phyloP scores from a whole-genome alignment of 495 filamentous ascomycete species.

The Xylaria grammica region DNA sequence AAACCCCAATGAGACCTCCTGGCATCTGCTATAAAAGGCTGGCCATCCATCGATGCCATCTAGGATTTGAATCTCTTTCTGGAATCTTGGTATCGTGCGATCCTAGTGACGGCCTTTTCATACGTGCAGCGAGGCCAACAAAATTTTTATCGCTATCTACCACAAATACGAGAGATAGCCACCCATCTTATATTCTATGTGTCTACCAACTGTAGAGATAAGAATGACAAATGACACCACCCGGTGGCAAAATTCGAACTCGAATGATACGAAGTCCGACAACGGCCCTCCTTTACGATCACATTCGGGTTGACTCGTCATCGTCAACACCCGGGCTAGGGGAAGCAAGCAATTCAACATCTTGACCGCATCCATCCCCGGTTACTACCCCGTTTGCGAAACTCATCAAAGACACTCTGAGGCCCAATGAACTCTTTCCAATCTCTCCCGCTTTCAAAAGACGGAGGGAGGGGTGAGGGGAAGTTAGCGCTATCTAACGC shows the following conservation, averaged over 20 bases:
- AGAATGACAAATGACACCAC: neutral
- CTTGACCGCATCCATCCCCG: too few species aligned
- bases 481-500: slow-evolving; percentile 2
- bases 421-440: neutral
- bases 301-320: slow-evolving; percentile 1
- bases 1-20: slow-evolving; percentile 8
- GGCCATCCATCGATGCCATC: slow-evolving; percentile 18
- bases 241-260: slow-evolving; percentile 9
- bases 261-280: slow-evolving; percentile 17
- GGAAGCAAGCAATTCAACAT: neutral
- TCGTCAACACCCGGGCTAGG: neutral
- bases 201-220: slow-evolving; percentile 7
- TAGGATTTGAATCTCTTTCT: neutral
- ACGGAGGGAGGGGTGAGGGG: slow-evolving; percentile 19
- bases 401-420: neutral
- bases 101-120: neutral
- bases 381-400: too few species aligned
- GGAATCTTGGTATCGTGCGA: slow-evolving; percentile 14
- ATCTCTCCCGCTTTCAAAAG: neutral
- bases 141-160: neutral
- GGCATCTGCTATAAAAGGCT: slow-evolving; percentile 19
- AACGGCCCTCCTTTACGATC: slow-evolving; percentile 23
- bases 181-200: neutral
- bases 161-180: slow-evolving; percentile 9
- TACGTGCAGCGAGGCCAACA: neutral